Evolutionary conservation across 345 rosid species (phyloP).

Genomic region (Passiflora organensis): DNA sequence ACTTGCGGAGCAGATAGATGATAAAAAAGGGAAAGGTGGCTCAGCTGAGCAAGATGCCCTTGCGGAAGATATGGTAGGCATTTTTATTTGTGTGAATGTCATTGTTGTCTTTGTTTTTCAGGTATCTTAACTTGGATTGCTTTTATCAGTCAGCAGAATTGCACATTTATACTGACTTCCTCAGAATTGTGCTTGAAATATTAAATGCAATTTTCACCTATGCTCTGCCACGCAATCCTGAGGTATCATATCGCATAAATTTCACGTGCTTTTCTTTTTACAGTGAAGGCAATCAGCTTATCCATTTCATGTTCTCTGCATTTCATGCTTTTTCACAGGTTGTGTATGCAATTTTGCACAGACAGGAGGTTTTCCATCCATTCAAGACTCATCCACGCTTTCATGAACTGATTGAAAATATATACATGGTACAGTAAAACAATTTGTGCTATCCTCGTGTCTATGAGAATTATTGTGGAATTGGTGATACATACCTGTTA

Average conservation of each 20-base stretch:
- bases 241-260: constrained; percentile 39
- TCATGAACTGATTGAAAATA: constrained; percentile 84
- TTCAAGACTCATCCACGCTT: constrained; percentile 86
- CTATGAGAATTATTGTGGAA: background rate
- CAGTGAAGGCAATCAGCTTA: background rate
- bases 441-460: background rate
- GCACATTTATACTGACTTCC: constrained; percentile 90
- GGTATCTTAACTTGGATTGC: constrained; percentile 1
- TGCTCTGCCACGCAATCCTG: constrained; percentile 92
- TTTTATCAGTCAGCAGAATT: constrained; percentile 77
- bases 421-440: constrained; percentile 48
- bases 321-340: constrained; percentile 42
- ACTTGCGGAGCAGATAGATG: constrained; percentile 62
- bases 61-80: constrained; percentile 69
- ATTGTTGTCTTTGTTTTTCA: background rate
- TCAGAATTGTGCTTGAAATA: constrained; percentile 94
- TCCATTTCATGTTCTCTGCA: background rate
- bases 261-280: background rate
- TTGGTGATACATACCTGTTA: background rate
- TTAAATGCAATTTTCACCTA: constrained; percentile 89
- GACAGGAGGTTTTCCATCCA: constrained; percentile 95
- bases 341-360: constrained; percentile 89
- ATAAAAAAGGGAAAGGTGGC: constrained; percentile 49
- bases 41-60: constrained; percentile 42
- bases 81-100: constrained; percentile 1